Evolutionary conservation across 2,329 filamentous ascomycete genomes (phyloP).

Genomic region (Westerdykella aurantiaca): DNA sequence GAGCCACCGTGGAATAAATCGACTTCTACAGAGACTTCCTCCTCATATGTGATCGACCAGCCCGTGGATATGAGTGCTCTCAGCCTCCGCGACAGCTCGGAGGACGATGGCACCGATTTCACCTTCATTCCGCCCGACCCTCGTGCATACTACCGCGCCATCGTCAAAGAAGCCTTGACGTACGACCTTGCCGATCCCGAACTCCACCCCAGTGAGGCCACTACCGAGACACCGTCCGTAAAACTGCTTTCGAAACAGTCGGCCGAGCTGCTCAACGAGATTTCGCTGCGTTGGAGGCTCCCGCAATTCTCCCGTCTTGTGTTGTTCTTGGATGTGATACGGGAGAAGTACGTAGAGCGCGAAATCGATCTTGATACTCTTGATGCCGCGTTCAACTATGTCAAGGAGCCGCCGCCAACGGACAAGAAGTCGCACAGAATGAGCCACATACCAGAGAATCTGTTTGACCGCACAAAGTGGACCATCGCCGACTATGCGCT

Average conservation of each 20-base stretch:
- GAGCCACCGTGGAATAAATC: conserved; percentile 45
- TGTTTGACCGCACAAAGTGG: conserved; percentile 49
- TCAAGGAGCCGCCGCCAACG: conserved; percentile 66
- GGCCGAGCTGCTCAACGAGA: conserved; percentile 74
- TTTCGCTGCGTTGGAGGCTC: conserved; percentile 83
- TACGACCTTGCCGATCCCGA: conserved; percentile 55
- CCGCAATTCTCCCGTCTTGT: conserved; percentile 75
- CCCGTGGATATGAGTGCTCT: conserved; percentile 62
- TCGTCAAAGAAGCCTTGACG: conserved; percentile 68
- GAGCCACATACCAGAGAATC: conserved; percentile 35
- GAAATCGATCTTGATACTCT: conserved; percentile 76
- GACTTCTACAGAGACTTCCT: conserved; percentile 40
- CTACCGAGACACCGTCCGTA: conserved; percentile 44
- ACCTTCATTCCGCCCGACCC: conserved; percentile 86
- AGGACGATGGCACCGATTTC: conserved; percentile 59
- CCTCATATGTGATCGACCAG: conserved; percentile 58
- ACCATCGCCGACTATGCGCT: conserved; percentile 45
- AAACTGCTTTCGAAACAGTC: conserved; percentile 68
- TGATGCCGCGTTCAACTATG: conserved; percentile 74
- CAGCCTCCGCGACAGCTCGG: conserved; percentile 50
- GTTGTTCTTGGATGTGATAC: conserved; percentile 75
- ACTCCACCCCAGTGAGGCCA: conserved; percentile 45
- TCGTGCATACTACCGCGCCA: conserved; percentile 73
- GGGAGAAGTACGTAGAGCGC: conserved; percentile 77
- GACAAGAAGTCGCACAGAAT: conserved; percentile 56